Conservation (phyloP, 805 yeast species). For the Suhomyces tanzawaensis region DNA sequence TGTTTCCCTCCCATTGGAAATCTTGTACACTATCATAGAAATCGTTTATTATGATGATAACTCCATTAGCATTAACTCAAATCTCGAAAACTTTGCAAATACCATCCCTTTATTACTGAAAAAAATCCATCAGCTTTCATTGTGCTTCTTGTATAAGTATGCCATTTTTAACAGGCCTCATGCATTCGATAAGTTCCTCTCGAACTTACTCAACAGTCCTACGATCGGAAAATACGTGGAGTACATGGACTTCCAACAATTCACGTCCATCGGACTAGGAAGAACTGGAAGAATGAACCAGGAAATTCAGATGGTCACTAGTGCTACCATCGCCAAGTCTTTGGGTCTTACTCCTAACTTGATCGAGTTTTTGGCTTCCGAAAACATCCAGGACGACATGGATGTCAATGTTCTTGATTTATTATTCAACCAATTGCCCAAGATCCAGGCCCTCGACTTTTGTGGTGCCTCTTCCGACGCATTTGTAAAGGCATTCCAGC, state of each 20-base stretch:
- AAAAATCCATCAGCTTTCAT: conserved; percentile 55
- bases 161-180: conserved; percentile 78
- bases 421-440: conserved; percentile 53
- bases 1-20: conserved; percentile 51
- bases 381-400: conserved; percentile 80
- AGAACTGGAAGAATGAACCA: conserved; percentile 86
- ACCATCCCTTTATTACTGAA: conserved; percentile 56
- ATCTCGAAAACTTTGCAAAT: conserved; percentile 49
- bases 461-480: conserved; percentile 77
- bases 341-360: conserved; percentile 63
- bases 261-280: conserved; percentile 87
- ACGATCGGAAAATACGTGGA: conserved; percentile 61
- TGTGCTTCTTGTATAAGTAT: conserved; percentile 60
- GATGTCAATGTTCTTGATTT: conserved; percentile 54
- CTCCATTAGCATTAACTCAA: conserved; percentile 49
- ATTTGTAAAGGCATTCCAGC: conserved; percentile 59
- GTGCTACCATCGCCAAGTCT: conserved; percentile 64
- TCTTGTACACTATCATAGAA: conserved; percentile 52
- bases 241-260: conserved; percentile 81
- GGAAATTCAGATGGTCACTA: conserved; percentile 87
- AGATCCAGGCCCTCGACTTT: conserved; percentile 72
- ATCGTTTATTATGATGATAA: conserved; percentile 54
- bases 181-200: conserved; percentile 69
- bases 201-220: conserved; percentile 45
- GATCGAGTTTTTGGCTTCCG: conserved; percentile 78